A percentile compares a stretch with the other conserved stretches of the same genome.
Evolutionary conservation across 768 basidiomycete species (phyloP).

Genomic region (Mycena amicta): DNA sequence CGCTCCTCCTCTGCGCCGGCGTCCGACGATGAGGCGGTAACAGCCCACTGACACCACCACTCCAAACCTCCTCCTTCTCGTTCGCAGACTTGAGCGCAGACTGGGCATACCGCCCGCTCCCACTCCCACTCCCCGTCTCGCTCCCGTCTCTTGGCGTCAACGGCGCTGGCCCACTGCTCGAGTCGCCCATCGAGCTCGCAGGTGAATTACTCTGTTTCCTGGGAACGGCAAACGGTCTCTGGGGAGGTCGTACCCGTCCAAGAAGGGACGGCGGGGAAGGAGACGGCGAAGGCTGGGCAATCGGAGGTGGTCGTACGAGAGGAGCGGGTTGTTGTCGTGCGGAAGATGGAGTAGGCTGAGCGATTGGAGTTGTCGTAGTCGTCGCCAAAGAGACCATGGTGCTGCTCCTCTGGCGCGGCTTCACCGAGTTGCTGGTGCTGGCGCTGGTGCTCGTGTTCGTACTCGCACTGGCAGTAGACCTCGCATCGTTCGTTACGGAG

Average conservation of each 20-base stretch:
- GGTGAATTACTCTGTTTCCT: conserved; percentile 61
- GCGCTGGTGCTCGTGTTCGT: too few species aligned
- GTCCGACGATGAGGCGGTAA: conserved; percentile 16
- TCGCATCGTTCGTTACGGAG: too few species aligned
- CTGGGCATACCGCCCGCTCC: conserved; percentile 7
- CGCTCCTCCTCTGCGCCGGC: conserved; percentile 56
- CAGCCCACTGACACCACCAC: conserved; percentile 40
- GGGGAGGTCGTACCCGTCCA: conserved; percentile 31
- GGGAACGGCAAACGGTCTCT: conserved; percentile 56
- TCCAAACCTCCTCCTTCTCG: conserved; percentile 28
- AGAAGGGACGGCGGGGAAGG: conserved; percentile 30
- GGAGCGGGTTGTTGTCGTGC: conserved; percentile 15
- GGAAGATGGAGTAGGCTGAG: background rate
- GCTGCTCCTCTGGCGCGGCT: too few species aligned
- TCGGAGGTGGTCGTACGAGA: conserved; percentile 5
- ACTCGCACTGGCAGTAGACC: conserved; percentile 1
- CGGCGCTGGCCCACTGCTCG: conserved; percentile 75
- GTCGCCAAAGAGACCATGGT: conserved; percentile 11
- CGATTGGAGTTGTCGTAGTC: background rate
- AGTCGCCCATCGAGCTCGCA: conserved; percentile 84
- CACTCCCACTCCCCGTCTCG: conserved; percentile 45
- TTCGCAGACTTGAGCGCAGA: conserved; percentile 6
- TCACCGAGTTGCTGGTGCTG: too few species aligned
- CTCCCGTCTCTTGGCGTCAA: conserved; percentile 81
- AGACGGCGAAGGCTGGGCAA: conserved; percentile 8